Percentiles rank a stretch among this genome's conserved stretches.
Evolutionary conservation across 768 basidiomycete species (phyloP).

Genomic region (Cyclocybe aegerita): DNA sequence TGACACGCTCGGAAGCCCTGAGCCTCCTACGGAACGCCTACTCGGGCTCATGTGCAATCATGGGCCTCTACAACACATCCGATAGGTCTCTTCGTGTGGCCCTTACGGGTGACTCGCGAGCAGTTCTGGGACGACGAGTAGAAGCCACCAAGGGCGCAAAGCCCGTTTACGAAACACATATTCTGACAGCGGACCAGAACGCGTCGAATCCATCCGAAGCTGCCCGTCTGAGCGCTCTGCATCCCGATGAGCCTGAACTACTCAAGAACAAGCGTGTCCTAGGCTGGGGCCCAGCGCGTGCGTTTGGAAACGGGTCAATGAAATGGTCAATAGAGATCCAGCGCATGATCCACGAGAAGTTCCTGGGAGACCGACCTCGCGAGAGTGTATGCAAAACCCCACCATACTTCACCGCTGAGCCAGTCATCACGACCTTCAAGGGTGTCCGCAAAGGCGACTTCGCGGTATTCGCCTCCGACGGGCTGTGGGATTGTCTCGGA

Average conservation of each 20-base stretch:
- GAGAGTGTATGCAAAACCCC: constrained; percentile 38
- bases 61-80: constrained; percentile 43
- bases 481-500: constrained; percentile 54
- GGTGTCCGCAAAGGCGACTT: constrained; percentile 48
- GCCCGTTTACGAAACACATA: constrained; percentile 36
- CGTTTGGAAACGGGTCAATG: constrained; percentile 44
- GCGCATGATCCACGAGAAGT: constrained; percentile 27
- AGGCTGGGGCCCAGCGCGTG: constrained; percentile 39
- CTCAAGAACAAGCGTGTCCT: constrained; percentile 36
- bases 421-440: constrained; percentile 44
- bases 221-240: constrained; percentile 32
- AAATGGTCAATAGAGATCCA: constrained; percentile 45
- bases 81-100: constrained; percentile 39
- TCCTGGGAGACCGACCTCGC: constrained; percentile 31
- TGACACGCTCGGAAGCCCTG: constrained; percentile 25
- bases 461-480: constrained; percentile 53
- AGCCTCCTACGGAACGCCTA: constrained; percentile 31
- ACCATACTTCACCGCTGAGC: constrained; percentile 57
- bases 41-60: constrained; percentile 42
- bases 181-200: constrained; percentile 42
- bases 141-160: constrained; percentile 10
- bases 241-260: constrained; percentile 35
- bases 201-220: constrained; percentile 36
- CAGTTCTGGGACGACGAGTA: constrained; percentile 43
- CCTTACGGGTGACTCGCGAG: constrained; percentile 47